Percentiles rank a stretch among this genome's conserved stretches.
Conservation (phyloP, 805 yeast species). For the Wickerhamiella hasegawae region DNA sequence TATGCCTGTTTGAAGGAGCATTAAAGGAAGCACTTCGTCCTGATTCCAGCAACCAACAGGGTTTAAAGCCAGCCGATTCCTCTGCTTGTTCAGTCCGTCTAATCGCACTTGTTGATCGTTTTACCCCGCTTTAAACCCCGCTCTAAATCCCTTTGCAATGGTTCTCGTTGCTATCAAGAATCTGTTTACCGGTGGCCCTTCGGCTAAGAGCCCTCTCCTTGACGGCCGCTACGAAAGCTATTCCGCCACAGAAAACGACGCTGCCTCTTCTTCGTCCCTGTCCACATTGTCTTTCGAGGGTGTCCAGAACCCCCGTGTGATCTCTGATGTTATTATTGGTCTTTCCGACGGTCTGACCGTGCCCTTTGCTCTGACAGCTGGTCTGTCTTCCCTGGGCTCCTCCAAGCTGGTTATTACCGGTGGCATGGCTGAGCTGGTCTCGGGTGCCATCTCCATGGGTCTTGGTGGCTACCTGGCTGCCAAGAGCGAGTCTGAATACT, state of each 20-base stretch:
- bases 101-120: too few species aligned
- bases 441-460: slow-evolving; percentile 97
- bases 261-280: slow-evolving; percentile 4
- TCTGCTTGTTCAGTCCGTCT: too few species aligned
- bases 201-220: slow-evolving; percentile 16
- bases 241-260: slow-evolving; percentile 10
- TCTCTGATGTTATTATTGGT: slow-evolving; percentile 88
- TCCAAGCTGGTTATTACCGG: slow-evolving; percentile 87
- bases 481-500: slow-evolving; percentile 44
- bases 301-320: slow-evolving; percentile 52
- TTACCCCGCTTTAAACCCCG: too few species aligned
- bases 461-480: slow-evolving; percentile 95
- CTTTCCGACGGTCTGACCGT: slow-evolving; percentile 91
- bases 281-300: slow-evolving; percentile 13
- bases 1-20: too few species aligned
- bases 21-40: too few species aligned
- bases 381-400: slow-evolving; percentile 79
- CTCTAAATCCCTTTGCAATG: too few species aligned
- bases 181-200: slow-evolving; percentile 15
- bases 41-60: too few species aligned
- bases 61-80: too few species aligned
- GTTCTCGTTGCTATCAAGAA: slow-evolving; percentile 21
- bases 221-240: slow-evolving; percentile 14
- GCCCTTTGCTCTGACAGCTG: slow-evolving; percentile 98
- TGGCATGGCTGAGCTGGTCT: slow-evolving; percentile 92